Evolutionary conservation across 257 asterid genomes (phyloP), one percentile per base, ranked within the genome.

Genomic region (Solanum pimpinellifolium): DNA sequence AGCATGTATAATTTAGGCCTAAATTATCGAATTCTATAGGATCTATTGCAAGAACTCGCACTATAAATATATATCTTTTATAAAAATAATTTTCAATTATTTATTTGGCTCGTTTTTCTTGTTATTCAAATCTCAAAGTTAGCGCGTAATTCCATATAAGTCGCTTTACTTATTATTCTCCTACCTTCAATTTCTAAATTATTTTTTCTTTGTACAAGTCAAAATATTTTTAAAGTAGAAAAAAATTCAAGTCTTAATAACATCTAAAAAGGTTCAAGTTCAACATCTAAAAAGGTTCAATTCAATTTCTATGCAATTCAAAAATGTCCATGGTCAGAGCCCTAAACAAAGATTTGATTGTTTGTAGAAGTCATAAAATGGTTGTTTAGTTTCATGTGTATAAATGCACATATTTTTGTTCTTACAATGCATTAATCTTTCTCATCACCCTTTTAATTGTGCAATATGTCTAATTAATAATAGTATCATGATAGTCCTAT

Each of bases 271-370:
- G 83, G 83, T n/a, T 25, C 56, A 11, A 75, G 25, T 7, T 47
- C 83, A 37, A 74, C 31, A 65, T 1, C 72, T 56, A 56, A 56
- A 56, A 56, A 20, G 31, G n/a, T 70, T 70, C 27, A 33, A 69
- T 90, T 90, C 88, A 88, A 86, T 76, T 18, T 52, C 27, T 62
- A 80, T 75, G 59, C 46, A 81, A 1, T 83, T 25, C 11, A 41
- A 42, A 6, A 65, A 35, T 46, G 90, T 86, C 92, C 86, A 89
- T 47, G 78, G 78, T 88, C 92, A 88, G 46, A 83, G 35, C 27
- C 88, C 10, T 60, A 23, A 23, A 62, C 84, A 70, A 62, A 4
- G 52, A 70, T 25, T 65, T n/a, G 44, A 52, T 31, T 69, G 37
- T 39, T 15, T 88, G 39, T 72, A 33, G 33, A n/a, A 33, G 75